Conservation (phyloP, 805 yeast genomes). For the Saturnispora ahearnii region DNA sequence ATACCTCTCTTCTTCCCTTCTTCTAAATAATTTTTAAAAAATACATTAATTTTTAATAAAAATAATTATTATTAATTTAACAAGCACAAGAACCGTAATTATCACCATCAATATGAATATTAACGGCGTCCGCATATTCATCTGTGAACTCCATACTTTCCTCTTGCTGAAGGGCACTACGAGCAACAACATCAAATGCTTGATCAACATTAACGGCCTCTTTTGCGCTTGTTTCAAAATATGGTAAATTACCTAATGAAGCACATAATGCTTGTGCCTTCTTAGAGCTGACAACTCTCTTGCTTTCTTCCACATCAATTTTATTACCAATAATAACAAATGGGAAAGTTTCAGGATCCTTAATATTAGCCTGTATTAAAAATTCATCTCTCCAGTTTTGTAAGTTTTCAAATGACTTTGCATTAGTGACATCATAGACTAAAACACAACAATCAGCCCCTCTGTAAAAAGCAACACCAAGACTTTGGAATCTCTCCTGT, state of each 20-base stretch:
- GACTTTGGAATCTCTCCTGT: conserved; percentile 92
- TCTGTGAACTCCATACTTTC: conserved; percentile 85
- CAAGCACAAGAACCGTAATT: conserved; percentile 63
- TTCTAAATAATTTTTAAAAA: neutral
- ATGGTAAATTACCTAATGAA: conserved; percentile 63
- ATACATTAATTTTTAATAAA: neutral
- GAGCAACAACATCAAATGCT: conserved; percentile 92
- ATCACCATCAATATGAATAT: conserved; percentile 85
- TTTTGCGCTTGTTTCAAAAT: conserved; percentile 96
- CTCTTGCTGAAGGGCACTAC: conserved; percentile 93
- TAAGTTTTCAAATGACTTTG: conserved; percentile 82
- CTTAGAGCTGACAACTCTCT: conserved; percentile 58
- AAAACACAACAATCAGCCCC: conserved; percentile 98
- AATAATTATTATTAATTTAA: neutral
- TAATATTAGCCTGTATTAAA: conserved; percentile 83
- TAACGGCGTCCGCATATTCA: conserved; percentile 93
- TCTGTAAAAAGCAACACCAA: conserved; percentile 94
- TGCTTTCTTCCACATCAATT: conserved; percentile 87
- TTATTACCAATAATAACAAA: conserved; percentile 93
- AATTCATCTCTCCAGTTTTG: conserved; percentile 93
- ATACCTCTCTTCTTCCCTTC: neutral
- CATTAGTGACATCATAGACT: conserved; percentile 92
- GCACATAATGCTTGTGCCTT: conserved; percentile 37
- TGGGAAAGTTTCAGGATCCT: conserved; percentile 92
- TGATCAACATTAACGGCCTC: conserved; percentile 91